Conservation (phyloP, 495 filamentous ascomycete species). For the Penicillium salamii region DNA sequence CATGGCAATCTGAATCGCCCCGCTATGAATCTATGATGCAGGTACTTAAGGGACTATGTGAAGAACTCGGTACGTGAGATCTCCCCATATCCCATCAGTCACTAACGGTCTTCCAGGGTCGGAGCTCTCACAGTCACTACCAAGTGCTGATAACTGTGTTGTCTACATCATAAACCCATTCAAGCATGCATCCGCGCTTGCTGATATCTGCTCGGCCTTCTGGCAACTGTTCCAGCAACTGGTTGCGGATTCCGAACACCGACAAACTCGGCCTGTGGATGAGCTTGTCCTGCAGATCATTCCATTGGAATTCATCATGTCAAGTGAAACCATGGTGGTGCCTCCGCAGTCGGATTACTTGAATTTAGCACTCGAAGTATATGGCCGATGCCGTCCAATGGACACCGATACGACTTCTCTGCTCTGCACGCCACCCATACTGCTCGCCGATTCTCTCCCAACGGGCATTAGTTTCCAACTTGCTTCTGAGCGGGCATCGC, state of each 20-base stretch:
- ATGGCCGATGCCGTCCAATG: conserved; percentile 72
- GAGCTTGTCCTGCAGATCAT: conserved; percentile 84
- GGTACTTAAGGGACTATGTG: conserved; percentile 35
- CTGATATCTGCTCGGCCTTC: conserved; percentile 77
- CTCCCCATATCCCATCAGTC: conserved; percentile 3
- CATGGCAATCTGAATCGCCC: conserved; percentile 41
- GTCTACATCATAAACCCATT: conserved; percentile 86
- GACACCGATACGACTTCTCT: conserved; percentile 33
- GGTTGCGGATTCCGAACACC: conserved; percentile 44
- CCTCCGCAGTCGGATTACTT: conserved; percentile 63
- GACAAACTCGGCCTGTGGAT: conserved; percentile 50
- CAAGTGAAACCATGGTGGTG: conserved; percentile 61
- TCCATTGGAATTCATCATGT: conserved; percentile 67
- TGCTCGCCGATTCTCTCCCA: conserved; percentile 71
- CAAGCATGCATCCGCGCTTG: conserved; percentile 57
- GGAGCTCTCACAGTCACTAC: conserved; percentile 41
- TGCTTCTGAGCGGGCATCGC: conserved; percentile 49
- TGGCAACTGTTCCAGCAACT: conserved; percentile 72
- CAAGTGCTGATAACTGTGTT: conserved; percentile 64
- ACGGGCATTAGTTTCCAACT: conserved; percentile 78
- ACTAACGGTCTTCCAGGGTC: conserved; percentile 30
- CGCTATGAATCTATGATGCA: conserved; percentile 37
- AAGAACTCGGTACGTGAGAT: conserved; percentile 38
- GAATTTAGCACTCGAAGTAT: conserved; percentile 77
- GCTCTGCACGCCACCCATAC: conserved; percentile 64